Evolutionary conservation across 2,329 filamentous ascomycete species (phyloP).

Genomic region (Exophiala oligosperma): DNA sequence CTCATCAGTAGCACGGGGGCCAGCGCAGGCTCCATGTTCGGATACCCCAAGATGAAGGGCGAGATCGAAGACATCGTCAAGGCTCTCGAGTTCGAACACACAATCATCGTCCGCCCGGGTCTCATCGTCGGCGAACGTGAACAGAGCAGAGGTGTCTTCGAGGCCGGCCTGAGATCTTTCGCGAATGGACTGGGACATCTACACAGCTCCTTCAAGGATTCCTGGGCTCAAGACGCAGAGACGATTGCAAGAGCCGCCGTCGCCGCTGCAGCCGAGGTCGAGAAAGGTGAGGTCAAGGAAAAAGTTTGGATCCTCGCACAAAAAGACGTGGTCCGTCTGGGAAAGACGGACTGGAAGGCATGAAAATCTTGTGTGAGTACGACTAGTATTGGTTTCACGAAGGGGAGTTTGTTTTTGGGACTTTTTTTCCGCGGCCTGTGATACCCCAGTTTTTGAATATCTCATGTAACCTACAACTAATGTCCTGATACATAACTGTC

Average conservation of each 20-base stretch:
- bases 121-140: conserved; percentile 72
- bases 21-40: conserved; percentile 52
- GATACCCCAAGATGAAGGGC: conserved; percentile 74
- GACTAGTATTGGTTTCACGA: too few species aligned
- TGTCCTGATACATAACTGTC: too few species aligned
- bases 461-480: too few species aligned
- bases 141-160: conserved; percentile 55
- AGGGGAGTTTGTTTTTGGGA: too few species aligned
- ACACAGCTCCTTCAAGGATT: conserved; percentile 59
- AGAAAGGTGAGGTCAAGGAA: conserved; percentile 42
- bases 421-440: conserved; percentile 4
- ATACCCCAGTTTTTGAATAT: background rate
- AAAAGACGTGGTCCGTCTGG: conserved; percentile 39
- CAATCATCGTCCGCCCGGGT: conserved; percentile 72
- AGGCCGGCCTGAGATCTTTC: conserved; percentile 57
- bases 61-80: conserved; percentile 79
- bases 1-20: conserved; percentile 62
- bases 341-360: conserved; percentile 31
- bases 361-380: background rate
- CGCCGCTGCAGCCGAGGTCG: conserved; percentile 40
- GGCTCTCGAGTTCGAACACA: conserved; percentile 72
- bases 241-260: conserved; percentile 59
- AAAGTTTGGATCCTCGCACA: conserved; percentile 43
- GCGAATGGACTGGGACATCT: conserved; percentile 59
- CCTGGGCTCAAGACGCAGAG: conserved; percentile 70